A percentile compares a stretch with the other conserved stretches of the same genome.
Conservation (phyloP, 2,329 filamentous ascomycete genomes). For the Paracoccidioides brasiliensis region DNA sequence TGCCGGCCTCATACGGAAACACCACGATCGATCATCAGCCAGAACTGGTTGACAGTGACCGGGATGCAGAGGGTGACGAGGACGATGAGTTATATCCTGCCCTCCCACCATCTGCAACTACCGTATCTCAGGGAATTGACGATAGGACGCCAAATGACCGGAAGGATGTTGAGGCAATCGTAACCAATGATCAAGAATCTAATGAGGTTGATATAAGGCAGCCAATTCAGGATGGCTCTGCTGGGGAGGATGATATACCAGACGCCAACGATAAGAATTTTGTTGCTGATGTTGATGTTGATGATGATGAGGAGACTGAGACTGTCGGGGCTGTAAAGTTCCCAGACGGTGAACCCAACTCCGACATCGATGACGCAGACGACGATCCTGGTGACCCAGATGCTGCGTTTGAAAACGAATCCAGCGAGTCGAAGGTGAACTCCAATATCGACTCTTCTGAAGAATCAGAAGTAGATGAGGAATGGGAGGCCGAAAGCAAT, state of each 20-base stretch:
- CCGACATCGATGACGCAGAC: constrained; percentile 19
- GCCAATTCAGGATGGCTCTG: constrained; percentile 11
- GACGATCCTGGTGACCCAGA: constrained; percentile 28
- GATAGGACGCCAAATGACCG: neutral
- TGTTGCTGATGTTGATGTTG: constrained; percentile 17
- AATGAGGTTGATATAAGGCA: constrained; percentile 16
- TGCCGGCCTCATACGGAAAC: constrained; percentile 28
- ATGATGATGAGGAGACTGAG: constrained; percentile 34
- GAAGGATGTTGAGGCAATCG: constrained; percentile 23
- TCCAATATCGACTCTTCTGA: constrained; percentile 45
- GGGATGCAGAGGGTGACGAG: constrained; percentile 34
- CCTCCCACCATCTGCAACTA: constrained; percentile 18
- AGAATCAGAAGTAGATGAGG: constrained; percentile 38
- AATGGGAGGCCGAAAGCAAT: constrained; percentile 38
- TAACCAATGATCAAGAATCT: constrained; percentile 15
- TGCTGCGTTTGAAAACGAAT: constrained; percentile 30
- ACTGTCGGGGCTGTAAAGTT: constrained; percentile 27
- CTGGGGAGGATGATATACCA: constrained; percentile 14
- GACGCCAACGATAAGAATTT: constrained; percentile 10
- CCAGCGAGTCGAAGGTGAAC: constrained; percentile 20
- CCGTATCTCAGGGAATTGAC: constrained; percentile 1
- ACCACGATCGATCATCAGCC: constrained; percentile 20
- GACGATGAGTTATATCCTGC: constrained; percentile 29
- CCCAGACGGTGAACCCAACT: constrained; percentile 18
- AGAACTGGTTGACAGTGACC: constrained; percentile 29